phyloP scores from a whole-genome alignment of 2,329 filamentous ascomycete genomes.

The Blastomyces parvus region DNA sequence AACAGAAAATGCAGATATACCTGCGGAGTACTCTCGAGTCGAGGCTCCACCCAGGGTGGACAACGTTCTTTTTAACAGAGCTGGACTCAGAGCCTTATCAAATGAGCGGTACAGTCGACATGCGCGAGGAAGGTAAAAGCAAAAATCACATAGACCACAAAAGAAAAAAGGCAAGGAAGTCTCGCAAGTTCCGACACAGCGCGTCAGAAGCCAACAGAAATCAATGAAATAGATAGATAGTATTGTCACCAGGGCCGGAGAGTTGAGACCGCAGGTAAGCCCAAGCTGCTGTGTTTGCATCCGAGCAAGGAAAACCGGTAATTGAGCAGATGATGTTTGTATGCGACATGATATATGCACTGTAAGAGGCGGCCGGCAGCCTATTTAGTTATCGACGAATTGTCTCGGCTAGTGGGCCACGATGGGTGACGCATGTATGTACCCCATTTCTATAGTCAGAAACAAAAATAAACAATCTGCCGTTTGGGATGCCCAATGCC shows the following conservation, averaged over 20 bases:
- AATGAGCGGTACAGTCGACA: no score
- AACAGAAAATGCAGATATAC: neutral
- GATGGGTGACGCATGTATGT: neutral
- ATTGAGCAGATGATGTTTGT: neutral
- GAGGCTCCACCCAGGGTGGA: no score
- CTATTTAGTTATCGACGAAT: neutral
- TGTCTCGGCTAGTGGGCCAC: neutral
- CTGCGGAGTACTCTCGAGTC: no score
- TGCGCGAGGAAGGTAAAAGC: no score
- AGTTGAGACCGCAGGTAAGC: neutral
- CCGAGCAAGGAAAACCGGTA: neutral
- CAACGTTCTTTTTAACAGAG: no score
- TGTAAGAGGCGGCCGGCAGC: neutral
- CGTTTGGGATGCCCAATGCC: neutral
- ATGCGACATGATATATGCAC: neutral
- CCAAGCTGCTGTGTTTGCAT: neutral
- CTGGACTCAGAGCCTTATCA: no score
- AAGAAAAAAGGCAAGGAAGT: no score
- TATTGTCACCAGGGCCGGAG: neutral
- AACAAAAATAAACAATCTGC: neutral
- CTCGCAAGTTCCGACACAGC: no score
- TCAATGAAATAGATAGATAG: neutral
- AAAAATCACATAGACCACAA: no score
- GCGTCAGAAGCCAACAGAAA: neutral
- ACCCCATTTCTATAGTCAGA: neutral